phyloP scores from a whole-genome alignment of 768 basidiomycete species.

The Rhodotorula kratochvilovae region DNA sequence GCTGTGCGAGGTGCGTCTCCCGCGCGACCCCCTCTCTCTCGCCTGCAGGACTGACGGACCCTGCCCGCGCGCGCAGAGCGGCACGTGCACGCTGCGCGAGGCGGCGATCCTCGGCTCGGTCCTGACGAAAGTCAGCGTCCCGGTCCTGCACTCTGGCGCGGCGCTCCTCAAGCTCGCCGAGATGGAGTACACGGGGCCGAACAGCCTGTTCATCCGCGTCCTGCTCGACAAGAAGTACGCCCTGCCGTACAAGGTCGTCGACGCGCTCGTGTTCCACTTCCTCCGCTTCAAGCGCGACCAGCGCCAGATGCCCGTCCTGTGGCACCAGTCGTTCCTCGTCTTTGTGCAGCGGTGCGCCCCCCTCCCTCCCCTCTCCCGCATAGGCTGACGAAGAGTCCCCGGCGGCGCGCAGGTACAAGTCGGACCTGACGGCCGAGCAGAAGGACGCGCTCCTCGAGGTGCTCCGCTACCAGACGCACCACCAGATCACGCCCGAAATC shows the following conservation, averaged over 20 bases:
- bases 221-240: conserved; percentile 97
- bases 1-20: conserved; percentile 69
- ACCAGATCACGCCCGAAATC: conserved; percentile 82
- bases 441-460: conserved; percentile 96
- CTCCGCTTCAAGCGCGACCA: conserved; percentile 82
- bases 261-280: conserved; percentile 96
- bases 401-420: conserved; percentile 66
- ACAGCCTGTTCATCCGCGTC: conserved; percentile 93
- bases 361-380: neutral
- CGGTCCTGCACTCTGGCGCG: conserved; percentile 93
- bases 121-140: conserved; percentile 81
- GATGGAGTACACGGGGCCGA: conserved; percentile 95
- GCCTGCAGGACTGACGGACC: neutral
- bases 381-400: neutral
- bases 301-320: conserved; percentile 86
- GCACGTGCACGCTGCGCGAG: conserved; percentile 80
- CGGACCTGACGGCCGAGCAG: conserved; percentile 91
- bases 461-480: conserved; percentile 74
- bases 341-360: conserved; percentile 76
- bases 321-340: conserved; percentile 94
- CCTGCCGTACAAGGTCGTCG: conserved; percentile 94
- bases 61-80: conserved; percentile 51
- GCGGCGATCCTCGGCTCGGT: conserved; percentile 91
- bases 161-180: conserved; percentile 86
- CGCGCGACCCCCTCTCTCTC: neutral